Percentiles rank a stretch among this genome's conserved stretches.
Conservation (phyloP, 176 grass and related monocot species). For the Cenchrus americanus region DNA sequence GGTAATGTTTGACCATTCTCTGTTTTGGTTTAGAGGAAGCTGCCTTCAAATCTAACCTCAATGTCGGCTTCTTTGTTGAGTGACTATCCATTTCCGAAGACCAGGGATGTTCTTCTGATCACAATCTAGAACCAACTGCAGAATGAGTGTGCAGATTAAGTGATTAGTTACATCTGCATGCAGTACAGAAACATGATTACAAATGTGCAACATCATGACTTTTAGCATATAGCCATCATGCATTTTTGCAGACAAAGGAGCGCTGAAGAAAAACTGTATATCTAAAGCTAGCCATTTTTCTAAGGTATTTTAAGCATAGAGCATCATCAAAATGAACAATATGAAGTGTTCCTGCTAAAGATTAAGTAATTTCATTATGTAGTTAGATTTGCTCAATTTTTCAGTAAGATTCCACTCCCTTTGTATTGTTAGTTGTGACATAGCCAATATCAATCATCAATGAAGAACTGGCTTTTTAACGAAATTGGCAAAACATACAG, state of each 20-base stretch:
- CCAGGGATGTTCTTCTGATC: constrained; percentile 92
- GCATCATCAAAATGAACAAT: constrained; percentile 6
- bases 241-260: constrained; percentile 20
- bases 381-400: neutral
- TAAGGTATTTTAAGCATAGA: constrained; percentile 1
- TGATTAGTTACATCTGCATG: constrained; percentile 5
- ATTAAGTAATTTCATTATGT: constrained; percentile 16
- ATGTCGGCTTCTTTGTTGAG: constrained; percentile 60
- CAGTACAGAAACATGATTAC: neutral
- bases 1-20: neutral
- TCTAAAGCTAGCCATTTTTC: neutral
- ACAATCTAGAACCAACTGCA: constrained; percentile 90
- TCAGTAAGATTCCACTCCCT: neutral
- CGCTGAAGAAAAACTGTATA: constrained; percentile 15
- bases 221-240: neutral
- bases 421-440: too few relatives aligned
- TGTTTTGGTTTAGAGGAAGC: neutral
- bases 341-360: neutral
- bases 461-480: neutral
- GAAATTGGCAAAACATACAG: too few relatives aligned
- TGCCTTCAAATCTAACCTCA: constrained; percentile 57
- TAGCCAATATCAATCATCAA: too few relatives aligned
- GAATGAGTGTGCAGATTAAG: constrained; percentile 18
- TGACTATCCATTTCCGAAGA: constrained; percentile 69
- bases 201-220: neutral